Evolutionary conservation across 129 eudicot species (phyloP), one percentile per base, ranked within the genome.

Genomic region (Scalesia atractyloides): DNA sequence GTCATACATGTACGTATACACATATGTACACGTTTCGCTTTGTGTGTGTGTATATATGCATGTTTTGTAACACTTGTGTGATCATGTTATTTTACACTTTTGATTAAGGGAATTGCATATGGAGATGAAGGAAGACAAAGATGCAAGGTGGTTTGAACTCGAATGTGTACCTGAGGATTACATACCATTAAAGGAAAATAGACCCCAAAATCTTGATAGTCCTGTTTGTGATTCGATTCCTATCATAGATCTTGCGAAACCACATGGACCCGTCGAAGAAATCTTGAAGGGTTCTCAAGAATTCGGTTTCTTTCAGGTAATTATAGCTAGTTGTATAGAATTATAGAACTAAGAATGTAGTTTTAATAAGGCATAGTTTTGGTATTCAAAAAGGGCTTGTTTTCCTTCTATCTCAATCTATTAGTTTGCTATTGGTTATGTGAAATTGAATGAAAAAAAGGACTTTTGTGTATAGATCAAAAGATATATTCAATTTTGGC

Each of bases 281-380:
- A 52, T 49, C 60, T 26, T 68, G 59, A 49, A 15, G 59, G 73
- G 60, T 51, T 68, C 61, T 68, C 73, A 68, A 68, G 83, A 80
- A 17, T 81, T 66, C 5, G 96, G 96, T 26, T 75, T 89, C 78
- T 89, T 89, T 68, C 90, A 86, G 86, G 96, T 89, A 59, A 51
- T 0, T 36, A 30, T 22, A 58, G 13, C 9, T 51, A 43, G 47
- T 15, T 56, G 41, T 34, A 22, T 13, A 30, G 34, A 30, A 30
- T 30, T 30, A 24, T 24, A 24, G 30, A 24, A 24, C 30, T 24
- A 24, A 24, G 30, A 24, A 24, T 24, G 30, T 24, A 24, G 30
- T 24, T 24, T 24, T 24, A 30, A 30, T 2, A 30, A 30, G 3
- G 34, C 34, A 30, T 30, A 30, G 34, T 30, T 30, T 30, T 30